Evolutionary conservation across 176 grass and related monocot species (phyloP), one percentile per base, ranked within the genome.

Genomic region (Eragrostis nindensis): DNA sequence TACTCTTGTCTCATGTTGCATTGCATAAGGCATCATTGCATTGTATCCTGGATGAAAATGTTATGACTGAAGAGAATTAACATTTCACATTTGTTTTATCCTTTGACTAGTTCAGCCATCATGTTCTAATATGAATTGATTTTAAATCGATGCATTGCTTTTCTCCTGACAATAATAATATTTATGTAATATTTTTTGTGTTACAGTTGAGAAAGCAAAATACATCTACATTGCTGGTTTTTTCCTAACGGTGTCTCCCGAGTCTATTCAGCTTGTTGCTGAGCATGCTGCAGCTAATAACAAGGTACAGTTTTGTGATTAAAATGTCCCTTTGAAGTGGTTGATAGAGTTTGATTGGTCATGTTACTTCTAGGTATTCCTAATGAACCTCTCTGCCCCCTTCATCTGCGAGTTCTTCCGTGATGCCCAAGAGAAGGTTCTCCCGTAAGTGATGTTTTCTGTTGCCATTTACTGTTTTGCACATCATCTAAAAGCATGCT

Each of bases 201-300:
- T 75, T 68, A 83, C 81, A 99, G 96, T 99, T 85, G 96, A 95
- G 76, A 99, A 95, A 68, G 97, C 97, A 48, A 99, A 99, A 77
- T 99, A 95, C 82, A 88, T 96, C 69, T 96, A 96, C 62, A 99
- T 99, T 77, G 93, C 97, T 91, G 97, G 97, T 6, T 99, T 95
- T 93, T 99, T 99, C 89, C 89, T 99, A 40, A 99, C 97, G 0
- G 97, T 99, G 26, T 99, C 97, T 6, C 97, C 97, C 25, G 97
- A 99, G 15, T 99, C 97, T 76, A 95, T 99, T 82, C 89, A 90
- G 88, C 90, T 90, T 67, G 97, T 99, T 68, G 93, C 93, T 75
- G 90, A 96, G 84, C 97, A 99, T 80, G 97, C 92, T 90, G 90
- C 91, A 53, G 79, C 87, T 71, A 93, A 86, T 52, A 93, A 91